phyloP scores from a whole-genome alignment of 345 rosid genomes.

The Eucalyptus sp. region DNA sequence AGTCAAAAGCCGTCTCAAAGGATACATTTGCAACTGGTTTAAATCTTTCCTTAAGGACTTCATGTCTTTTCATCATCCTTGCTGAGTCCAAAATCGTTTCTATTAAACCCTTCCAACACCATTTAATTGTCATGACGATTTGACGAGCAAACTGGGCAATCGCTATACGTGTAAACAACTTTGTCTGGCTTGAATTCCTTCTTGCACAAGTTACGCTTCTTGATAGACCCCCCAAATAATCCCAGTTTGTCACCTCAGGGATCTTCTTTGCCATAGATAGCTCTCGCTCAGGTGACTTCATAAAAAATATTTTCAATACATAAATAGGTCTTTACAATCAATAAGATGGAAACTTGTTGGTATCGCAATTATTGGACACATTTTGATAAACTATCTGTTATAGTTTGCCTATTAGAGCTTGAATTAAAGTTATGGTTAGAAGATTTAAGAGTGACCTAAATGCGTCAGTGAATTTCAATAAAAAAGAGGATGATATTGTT shows the following conservation, averaged over 20 bases:
- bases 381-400: not conserved
- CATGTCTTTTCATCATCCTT: not conserved
- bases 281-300: not conserved
- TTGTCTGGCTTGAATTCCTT: not conserved
- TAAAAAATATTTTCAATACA: not conserved
- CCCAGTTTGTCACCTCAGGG: not conserved
- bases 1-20: not conserved
- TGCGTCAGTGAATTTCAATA: not conserved
- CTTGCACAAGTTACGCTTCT: conserved; percentile 13
- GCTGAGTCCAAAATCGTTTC: not conserved
- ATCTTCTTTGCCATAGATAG: not conserved
- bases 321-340: not conserved
- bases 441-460: not conserved
- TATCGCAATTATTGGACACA: not conserved
- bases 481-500: not conserved
- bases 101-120: conserved; percentile 11
- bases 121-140: conserved; percentile 9
- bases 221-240: conserved; percentile 6
- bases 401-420: not conserved
- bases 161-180: conserved; percentile 11
- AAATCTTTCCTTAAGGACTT: not conserved
- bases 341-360: not conserved
- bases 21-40: not conserved
- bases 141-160: conserved; percentile 10
- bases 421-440: not conserved